Conservation (phyloP, 176 grass and related monocot genomes). For the Zoysia japonica region DNA sequence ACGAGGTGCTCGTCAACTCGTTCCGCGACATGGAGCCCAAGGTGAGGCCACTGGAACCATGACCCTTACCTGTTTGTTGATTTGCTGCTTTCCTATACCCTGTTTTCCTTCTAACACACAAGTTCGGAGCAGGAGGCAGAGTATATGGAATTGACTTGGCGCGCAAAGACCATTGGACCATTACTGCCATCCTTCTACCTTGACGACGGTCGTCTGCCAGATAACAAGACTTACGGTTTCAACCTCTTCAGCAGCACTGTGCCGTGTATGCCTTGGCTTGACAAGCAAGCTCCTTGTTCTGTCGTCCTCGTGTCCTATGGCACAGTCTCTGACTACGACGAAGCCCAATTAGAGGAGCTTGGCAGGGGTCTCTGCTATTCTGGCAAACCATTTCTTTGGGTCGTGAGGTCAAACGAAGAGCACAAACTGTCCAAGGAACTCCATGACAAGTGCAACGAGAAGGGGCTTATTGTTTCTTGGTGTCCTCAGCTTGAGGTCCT, state of each 20-base stretch:
- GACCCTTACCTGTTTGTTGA: background rate
- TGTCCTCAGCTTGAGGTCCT: constrained; percentile 47
- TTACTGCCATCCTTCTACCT: constrained; percentile 2
- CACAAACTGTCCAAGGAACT: constrained; percentile 12
- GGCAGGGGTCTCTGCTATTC: constrained; percentile 33
- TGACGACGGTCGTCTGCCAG: background rate
- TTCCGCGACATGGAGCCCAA: constrained; percentile 10
- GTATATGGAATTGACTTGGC: constrained; percentile 23
- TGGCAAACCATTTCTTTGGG: constrained; percentile 29
- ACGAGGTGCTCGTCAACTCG: constrained; percentile 35
- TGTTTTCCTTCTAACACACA: background rate
- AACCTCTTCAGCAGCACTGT: background rate
- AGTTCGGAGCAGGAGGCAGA: constrained; percentile 32
- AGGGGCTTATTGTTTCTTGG: constrained; percentile 29
- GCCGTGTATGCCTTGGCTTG: constrained; percentile 12
- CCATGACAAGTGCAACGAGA: background rate
- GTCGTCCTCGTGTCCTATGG: constrained; percentile 28
- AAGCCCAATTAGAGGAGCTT: constrained; percentile 10
- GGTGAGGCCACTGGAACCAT: background rate
- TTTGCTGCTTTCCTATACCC: background rate
- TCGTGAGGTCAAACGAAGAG: constrained; percentile 14
- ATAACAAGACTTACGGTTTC: constrained; percentile 33
- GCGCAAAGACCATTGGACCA: constrained; percentile 32
- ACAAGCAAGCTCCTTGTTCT: background rate
- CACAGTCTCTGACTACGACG: background rate